phyloP scores from a whole-genome alignment of 345 rosid species.

The Corchorus olitorius region DNA sequence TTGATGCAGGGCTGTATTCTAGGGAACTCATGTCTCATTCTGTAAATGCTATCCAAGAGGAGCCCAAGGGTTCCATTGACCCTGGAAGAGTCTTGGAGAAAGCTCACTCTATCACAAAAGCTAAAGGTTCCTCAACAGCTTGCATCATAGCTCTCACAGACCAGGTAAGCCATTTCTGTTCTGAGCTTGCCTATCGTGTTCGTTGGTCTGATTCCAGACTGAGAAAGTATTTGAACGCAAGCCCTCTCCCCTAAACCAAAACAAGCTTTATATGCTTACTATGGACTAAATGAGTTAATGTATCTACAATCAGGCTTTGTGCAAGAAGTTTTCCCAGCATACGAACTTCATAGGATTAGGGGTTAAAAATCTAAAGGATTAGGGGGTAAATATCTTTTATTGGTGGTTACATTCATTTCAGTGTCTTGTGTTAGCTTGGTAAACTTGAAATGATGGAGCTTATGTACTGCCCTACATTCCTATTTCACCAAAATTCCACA shows the following conservation, averaged over 20 bases:
- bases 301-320: neutral
- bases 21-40: constrained; percentile 96
- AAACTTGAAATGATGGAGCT: neutral
- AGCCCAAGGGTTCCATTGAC: constrained; percentile 84
- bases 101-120: constrained; percentile 86
- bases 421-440: neutral
- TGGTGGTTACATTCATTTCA: neutral
- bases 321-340: neutral
- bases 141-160: constrained; percentile 89
- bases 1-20: constrained; percentile 82
- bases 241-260: neutral
- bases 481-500: neutral
- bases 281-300: neutral
- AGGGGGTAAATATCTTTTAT: neutral
- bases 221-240: neutral
- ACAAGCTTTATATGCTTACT: neutral
- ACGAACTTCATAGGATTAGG: neutral
- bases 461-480: neutral
- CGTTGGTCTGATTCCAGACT: neutral
- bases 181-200: neutral
- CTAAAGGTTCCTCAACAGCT: constrained; percentile 93
- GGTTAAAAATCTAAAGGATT: neutral
- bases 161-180: constrained; percentile 46
- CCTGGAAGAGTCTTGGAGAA: constrained; percentile 90
- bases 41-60: constrained; percentile 73